phyloP scores from a whole-genome alignment of 1,284 basidiomycete species.

The Trichosporon faecale region DNA sequence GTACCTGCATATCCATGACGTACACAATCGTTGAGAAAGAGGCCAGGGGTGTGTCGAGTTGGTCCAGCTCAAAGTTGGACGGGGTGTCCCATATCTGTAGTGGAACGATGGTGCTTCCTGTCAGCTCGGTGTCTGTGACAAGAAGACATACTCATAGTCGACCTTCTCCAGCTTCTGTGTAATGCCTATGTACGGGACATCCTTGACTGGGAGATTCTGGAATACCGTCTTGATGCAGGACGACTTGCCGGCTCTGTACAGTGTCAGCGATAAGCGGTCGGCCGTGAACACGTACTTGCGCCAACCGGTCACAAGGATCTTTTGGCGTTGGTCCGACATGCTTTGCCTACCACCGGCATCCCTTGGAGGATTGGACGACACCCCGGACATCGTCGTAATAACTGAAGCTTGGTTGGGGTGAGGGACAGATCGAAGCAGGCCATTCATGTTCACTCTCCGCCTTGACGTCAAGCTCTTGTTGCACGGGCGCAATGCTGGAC shows the following conservation, averaged over 20 bases:
- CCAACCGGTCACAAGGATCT: slow-evolving; percentile 73
- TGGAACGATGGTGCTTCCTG: slow-evolving; percentile 75
- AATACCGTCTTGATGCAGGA: slow-evolving; percentile 89
- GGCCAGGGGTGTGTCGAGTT: slow-evolving; percentile 66
- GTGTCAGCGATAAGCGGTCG: neutral
- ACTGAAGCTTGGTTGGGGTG: neutral
- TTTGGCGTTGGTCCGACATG: slow-evolving; percentile 43
- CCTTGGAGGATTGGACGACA: neutral
- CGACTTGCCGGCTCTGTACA: slow-evolving; percentile 78
- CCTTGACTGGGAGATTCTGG: slow-evolving; percentile 74
- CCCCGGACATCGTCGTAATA: neutral
- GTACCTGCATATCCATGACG: slow-evolving; percentile 92
- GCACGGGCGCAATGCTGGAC: neutral
- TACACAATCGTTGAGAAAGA: slow-evolving; percentile 81
- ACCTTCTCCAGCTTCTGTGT: slow-evolving; percentile 74
- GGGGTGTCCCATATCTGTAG: slow-evolving; percentile 96
- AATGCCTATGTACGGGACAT: slow-evolving; percentile 87
- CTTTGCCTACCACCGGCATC: neutral
- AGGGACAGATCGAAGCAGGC: too few relatives aligned
- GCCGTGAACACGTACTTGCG: slow-evolving; percentile 59
- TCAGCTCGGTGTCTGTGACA: neutral
- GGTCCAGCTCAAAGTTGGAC: slow-evolving; percentile 72
- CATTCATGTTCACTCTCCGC: too few relatives aligned
- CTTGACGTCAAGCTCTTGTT: neutral
- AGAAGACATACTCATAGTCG: slow-evolving; percentile 67